Base-by-base conservation (phyloP, 805 yeast species). In the Spathaspora girioi region DNA sequence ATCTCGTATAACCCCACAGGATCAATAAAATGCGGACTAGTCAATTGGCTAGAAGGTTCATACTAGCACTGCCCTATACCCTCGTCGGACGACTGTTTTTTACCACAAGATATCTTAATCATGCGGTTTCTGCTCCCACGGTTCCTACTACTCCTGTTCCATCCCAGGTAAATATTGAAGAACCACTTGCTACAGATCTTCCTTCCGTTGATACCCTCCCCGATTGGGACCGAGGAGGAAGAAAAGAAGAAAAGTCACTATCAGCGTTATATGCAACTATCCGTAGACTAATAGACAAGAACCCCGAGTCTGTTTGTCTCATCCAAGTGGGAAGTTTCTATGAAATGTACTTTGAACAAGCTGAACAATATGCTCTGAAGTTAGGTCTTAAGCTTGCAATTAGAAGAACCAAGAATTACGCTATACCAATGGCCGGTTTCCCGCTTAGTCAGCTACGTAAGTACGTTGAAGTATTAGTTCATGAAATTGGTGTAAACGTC, bases 261-360 rank as follows among this genome's bases (percentile, higher is more conserved):
- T 65, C 75, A 0, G 76, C 77, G 7, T 55, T 72, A 18, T 71
- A 69, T 54, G 60, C 74, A 1, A 56, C 66, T 5, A 68, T 68
- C 52, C 61, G 68, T 38, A 60, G 58, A 45, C 55, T 70, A 23
- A 69, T 71, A 12, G 68, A 68, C 40, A 56, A 60, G 32, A 69
- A 73, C 50, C 67, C 69, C 10, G 75, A 73, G 3, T 65, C 74
- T 45, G 76, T 73, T 14, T 69, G 76, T 45, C 58, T 74, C 40
- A 84, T 91, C 1, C 96, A 90, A 59, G 92, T 91, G 38, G 97
- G 97, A 0, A 81, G 91, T 19, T 89, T 89, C 66, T 89, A 87
- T 59, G 97, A 89, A 68, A 70, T 93, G 3, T 94, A 94, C 63
- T 90, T 88, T 61, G 92, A 92, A 49, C 96, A 91, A 54, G 98